phyloP scores from a whole-genome alignment of 768 basidiomycete species.

The Hygrocybe coccinea region DNA sequence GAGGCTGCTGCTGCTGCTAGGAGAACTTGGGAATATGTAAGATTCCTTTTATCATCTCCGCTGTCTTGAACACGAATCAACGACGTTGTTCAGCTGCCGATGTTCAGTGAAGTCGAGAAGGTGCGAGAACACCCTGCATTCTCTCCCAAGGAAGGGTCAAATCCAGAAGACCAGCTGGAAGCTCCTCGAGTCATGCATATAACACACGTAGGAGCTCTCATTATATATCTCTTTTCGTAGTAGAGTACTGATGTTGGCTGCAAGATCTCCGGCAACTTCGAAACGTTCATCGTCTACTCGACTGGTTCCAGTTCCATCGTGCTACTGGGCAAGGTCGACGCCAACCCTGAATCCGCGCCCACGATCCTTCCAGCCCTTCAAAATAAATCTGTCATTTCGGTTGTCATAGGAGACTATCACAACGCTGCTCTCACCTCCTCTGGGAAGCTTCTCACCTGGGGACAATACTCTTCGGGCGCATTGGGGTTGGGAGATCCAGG shows the following conservation, averaged over 20 bases:
- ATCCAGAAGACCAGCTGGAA: constrained; percentile 21
- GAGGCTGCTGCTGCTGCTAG: constrained; percentile 33
- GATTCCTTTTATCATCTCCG: constrained; percentile 16
- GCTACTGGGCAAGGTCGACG: constrained; percentile 59
- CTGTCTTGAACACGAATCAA: constrained; percentile 7
- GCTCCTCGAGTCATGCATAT: constrained; percentile 52
- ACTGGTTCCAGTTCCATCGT: constrained; percentile 67
- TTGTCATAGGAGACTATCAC: constrained; percentile 92
- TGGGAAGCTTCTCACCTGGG: constrained; percentile 82
- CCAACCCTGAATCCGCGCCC: constrained; percentile 42
- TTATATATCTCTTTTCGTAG: constrained; percentile 8
- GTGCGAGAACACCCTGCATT: constrained; percentile 47
- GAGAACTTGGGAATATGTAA: constrained; percentile 69
- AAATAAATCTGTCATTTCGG: constrained; percentile 72
- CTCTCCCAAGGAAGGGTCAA: constrained; percentile 25
- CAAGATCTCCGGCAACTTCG: constrained; percentile 81
- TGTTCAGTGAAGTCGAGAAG: constrained; percentile 60
- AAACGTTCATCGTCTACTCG: constrained; percentile 78
- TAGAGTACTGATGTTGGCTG: constrained; percentile 18
- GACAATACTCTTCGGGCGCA: constrained; percentile 69
- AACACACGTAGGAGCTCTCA: constrained; percentile 60
- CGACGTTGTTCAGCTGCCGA: constrained; percentile 52
- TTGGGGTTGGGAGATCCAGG: constrained; percentile 80
- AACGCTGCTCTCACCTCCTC: constrained; percentile 73
- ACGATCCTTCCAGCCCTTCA: constrained; percentile 70